These are phyloP conservation scores for Deinandra increscens DNA, from an alignment of 129 eudicot genomes.

Conservation along the genomic window DNA sequence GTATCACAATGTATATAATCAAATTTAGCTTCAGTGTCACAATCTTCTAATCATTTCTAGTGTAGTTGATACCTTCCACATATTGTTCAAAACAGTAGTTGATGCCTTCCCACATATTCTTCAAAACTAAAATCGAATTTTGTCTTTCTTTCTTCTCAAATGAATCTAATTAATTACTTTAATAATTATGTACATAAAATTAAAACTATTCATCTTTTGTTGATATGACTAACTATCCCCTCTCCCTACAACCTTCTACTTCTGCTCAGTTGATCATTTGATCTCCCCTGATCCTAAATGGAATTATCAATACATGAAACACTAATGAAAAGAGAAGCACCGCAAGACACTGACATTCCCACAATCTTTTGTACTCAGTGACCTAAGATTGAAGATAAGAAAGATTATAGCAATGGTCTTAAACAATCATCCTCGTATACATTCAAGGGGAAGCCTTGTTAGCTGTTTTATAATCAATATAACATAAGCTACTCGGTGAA, in stretches of 20 bases:
- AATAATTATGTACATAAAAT: background rate
- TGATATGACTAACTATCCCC: background rate
- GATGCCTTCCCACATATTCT: slow-evolving; percentile 2
- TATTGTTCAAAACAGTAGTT: background rate
- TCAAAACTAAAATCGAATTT: background rate
- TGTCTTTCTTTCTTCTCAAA: background rate
- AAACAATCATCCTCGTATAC: background rate
- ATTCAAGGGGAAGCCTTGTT: background rate
- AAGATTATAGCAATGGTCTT: background rate
- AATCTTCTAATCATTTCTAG: slow-evolving; percentile 1
- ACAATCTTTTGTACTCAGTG: background rate
- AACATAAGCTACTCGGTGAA: background rate
- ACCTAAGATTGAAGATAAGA: background rate
- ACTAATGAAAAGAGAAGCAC: background rate
- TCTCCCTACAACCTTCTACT: background rate
- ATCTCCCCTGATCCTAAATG: background rate
- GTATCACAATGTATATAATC: background rate
- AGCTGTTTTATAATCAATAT: background rate
- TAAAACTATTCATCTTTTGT: background rate
- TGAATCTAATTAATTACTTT: background rate
- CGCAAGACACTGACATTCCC: background rate
- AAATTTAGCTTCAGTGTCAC: background rate
- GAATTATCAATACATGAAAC: background rate
- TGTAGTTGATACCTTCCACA: slow-evolving; percentile 2
- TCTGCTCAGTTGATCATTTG: background rate